A percentile compares a stretch with the other conserved stretches of the same genome.
phyloP scores from a whole-genome alignment of 805 yeast species.

The Babjeviella inositovora region DNA sequence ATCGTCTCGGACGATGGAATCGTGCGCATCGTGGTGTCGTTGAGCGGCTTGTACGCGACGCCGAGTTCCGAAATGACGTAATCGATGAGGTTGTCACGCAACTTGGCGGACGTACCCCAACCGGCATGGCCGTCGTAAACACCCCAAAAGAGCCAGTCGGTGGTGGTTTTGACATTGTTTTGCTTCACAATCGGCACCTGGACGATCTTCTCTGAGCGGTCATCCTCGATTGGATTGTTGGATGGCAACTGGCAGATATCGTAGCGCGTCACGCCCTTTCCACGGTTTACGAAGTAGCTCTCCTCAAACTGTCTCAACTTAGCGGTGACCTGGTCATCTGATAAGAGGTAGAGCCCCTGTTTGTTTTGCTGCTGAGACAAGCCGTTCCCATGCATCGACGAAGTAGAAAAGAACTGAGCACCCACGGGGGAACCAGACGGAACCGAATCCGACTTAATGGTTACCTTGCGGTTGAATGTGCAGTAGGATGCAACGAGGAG shows the following conservation, averaged over 20 bases:
- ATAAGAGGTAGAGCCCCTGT: conserved; percentile 37
- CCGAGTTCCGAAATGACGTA: conserved; percentile 69
- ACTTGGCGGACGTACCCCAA: conserved; percentile 79
- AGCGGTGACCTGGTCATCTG: conserved; percentile 57
- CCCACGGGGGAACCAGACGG: conserved; percentile 3
- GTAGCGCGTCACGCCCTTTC: conserved; percentile 76
- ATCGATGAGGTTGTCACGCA: conserved; percentile 64
- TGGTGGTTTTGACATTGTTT: conserved; percentile 19
- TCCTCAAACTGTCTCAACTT: conserved; percentile 64
- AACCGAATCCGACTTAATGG: conserved; percentile 11
- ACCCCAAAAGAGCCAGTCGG: conserved; percentile 81
- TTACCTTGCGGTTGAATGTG: conserved; percentile 8
- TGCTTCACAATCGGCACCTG: conserved; percentile 62
- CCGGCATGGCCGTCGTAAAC: conserved; percentile 97
- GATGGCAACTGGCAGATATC: conserved; percentile 85
- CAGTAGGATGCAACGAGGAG: conserved; percentile 14
- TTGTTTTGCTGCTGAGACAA: conserved; percentile 28
- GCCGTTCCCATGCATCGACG: conserved; percentile 24
- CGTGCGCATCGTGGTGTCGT: conserved; percentile 24
- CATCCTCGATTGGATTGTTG: conserved; percentile 91
- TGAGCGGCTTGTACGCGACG: conserved; percentile 41
- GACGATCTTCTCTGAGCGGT: conserved; percentile 68
- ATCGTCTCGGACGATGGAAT: conserved; percentile 56
- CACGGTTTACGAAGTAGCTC: conserved; percentile 64
- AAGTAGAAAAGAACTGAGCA: conserved; percentile 17